Evolutionary conservation across 768 basidiomycete species (phyloP).

Genomic region (Naganishia onofrii): DNA sequence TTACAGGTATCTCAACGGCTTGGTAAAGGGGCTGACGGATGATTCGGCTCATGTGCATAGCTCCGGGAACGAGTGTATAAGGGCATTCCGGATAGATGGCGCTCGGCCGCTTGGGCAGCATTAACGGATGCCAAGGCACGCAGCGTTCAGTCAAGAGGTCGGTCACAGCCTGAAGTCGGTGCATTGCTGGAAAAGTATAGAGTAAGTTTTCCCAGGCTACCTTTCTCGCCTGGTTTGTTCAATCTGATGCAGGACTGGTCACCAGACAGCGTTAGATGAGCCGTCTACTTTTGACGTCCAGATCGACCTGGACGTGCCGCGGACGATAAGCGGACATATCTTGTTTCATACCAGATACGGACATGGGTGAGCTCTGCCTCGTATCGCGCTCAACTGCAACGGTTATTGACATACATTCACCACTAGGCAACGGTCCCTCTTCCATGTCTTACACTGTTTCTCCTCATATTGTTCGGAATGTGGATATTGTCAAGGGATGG

Average conservation of each 20-base stretch:
- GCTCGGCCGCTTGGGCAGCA: slow-evolving; percentile 84
- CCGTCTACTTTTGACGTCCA: slow-evolving; percentile 90
- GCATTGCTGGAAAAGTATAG: slow-evolving; percentile 52
- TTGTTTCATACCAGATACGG: slow-evolving; percentile 95
- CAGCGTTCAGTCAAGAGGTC: slow-evolving; percentile 29
- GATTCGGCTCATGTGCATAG: slow-evolving; percentile 28
- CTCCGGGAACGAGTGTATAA: slow-evolving; percentile 76
- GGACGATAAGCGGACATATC: slow-evolving; percentile 91
- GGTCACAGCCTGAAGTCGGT: slow-evolving; percentile 41
- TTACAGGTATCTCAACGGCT: background rate
- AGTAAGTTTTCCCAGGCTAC: slow-evolving; percentile 35
- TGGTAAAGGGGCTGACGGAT: background rate
- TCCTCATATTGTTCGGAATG: slow-evolving; percentile 79
- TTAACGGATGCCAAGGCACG: slow-evolving; percentile 58
- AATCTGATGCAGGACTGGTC: background rate
- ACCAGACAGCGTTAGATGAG: slow-evolving; percentile 63
- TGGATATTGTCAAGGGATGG: slow-evolving; percentile 99
- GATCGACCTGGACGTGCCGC: slow-evolving; percentile 94
- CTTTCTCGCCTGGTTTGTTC: background rate
- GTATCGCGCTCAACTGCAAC: background rate
- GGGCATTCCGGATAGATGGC: slow-evolving; percentile 95
- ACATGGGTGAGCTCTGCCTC: slow-evolving; percentile 65
- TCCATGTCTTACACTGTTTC: slow-evolving; percentile 89
- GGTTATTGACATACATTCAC: background rate
- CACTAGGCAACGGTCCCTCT: slow-evolving; percentile 81